Percentiles rank a stretch among this genome's conserved stretches.
Evolutionary conservation across 768 basidiomycete species (phyloP).

Genomic region (Dioszegia aurantiaca): DNA sequence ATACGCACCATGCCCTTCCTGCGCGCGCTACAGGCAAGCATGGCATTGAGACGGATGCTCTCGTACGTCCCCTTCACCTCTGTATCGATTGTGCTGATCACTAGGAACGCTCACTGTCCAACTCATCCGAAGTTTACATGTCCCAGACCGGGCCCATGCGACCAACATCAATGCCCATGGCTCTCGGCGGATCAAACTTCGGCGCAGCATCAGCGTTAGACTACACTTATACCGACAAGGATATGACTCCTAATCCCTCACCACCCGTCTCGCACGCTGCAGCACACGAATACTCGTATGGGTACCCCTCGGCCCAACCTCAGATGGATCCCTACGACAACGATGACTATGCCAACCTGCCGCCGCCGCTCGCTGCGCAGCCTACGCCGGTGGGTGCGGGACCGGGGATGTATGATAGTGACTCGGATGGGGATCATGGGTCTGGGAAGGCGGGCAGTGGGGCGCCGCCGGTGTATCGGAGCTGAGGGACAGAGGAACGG

Average conservation of each 20-base stretch:
- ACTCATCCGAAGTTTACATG: conserved; percentile 26
- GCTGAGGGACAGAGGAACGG: too few species aligned
- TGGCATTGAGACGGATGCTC: conserved; percentile 49
- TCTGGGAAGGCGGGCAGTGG: not conserved
- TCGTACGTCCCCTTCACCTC: conserved; percentile 26
- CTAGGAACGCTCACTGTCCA: conserved; percentile 38
- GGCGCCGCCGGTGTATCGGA: conserved; percentile 3
- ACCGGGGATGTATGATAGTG: conserved; percentile 15
- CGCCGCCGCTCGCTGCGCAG: conserved; percentile 27
- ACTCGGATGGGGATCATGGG: conserved; percentile 17
- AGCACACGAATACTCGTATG: conserved; percentile 13
- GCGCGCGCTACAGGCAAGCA: conserved; percentile 49
- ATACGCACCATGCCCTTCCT: conserved; percentile 46
- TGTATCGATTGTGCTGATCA: not conserved
- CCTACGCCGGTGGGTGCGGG: not conserved
- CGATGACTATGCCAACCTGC: conserved; percentile 33
- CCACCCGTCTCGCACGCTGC: not conserved
- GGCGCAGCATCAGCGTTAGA: conserved; percentile 39
- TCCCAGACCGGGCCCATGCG: conserved; percentile 17
- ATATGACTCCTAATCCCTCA: not conserved
- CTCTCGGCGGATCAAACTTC: conserved; percentile 40
- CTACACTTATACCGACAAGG: conserved; percentile 22
- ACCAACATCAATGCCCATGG: conserved; percentile 32
- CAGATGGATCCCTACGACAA: not conserved
- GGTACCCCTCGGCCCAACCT: conserved; percentile 7